Evolutionary conservation across 2,329 filamentous ascomycete genomes (phyloP).

Genomic region (Alternaria ethzedia): DNA sequence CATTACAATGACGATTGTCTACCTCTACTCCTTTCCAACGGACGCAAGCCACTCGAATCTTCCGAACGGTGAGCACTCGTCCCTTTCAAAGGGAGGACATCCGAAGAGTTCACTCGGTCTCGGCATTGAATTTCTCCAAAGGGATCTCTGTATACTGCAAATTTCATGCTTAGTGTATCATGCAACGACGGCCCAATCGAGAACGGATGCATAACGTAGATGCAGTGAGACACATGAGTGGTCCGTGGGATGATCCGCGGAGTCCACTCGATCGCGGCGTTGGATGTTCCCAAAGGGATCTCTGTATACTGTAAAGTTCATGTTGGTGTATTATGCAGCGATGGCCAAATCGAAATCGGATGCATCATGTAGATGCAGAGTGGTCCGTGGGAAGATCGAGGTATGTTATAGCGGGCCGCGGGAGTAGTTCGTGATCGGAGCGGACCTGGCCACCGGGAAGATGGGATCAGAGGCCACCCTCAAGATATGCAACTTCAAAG

Average conservation of each 20-base stretch:
- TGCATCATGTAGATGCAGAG: not conserved
- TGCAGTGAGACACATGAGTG: not conserved
- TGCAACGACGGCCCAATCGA: not conserved
- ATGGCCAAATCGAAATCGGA: not conserved
- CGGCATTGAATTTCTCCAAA: not conserved
- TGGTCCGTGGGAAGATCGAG: not conserved
- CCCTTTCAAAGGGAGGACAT: not conserved
- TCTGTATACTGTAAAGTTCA: not conserved
- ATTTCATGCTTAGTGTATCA: not conserved
- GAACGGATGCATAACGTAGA: not conserved
- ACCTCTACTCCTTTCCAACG: not conserved
- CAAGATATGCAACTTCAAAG: not conserved
- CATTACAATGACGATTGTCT: not conserved
- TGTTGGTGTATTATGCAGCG: not conserved
- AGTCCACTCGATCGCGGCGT: not conserved
- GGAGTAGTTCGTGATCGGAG: not conserved
- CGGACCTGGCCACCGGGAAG: not conserved
- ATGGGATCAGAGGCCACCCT: not conserved
- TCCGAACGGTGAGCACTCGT: no score
- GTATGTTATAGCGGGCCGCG: accelerated
- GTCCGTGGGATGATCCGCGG: no score
- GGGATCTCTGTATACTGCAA: not conserved
- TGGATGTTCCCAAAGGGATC: not conserved
- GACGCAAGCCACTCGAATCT: not conserved
- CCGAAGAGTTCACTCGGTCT: not conserved